Evolutionary conservation across 768 basidiomycete genomes (phyloP).

Genomic region (Amanita brunnescens): DNA sequence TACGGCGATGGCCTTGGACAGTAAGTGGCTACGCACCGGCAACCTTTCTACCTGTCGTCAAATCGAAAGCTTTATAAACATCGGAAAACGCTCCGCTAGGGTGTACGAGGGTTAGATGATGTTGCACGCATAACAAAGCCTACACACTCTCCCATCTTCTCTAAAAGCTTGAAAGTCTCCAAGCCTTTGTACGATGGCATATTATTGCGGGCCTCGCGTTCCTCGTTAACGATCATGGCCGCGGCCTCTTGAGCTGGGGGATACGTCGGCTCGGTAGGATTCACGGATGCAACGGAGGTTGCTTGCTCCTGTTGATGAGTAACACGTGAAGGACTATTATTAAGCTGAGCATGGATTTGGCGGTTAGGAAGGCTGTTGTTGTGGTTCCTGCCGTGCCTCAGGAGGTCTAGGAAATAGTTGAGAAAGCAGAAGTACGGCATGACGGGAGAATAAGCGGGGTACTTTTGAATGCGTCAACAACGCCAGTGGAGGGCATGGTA

Average conservation of each 20-base stretch:
- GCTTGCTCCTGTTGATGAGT: slow-evolving; percentile 26
- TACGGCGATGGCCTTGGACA: slow-evolving; percentile 9
- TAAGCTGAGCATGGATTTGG: slow-evolving; percentile 9
- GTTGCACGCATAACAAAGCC: slow-evolving; percentile 9
- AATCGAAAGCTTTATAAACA: slow-evolving; percentile 88
- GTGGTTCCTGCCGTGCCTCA: slow-evolving; percentile 73
- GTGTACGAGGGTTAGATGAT: slow-evolving; percentile 13
- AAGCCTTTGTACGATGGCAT: slow-evolving; percentile 86
- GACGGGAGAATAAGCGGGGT: slow-evolving; percentile 13
- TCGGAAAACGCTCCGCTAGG: slow-evolving; percentile 93
- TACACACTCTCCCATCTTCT: slow-evolving; percentile 93
- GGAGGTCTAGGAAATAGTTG: slow-evolving; percentile 47
- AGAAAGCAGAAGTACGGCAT: slow-evolving; percentile 9
- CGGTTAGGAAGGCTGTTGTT: slow-evolving; percentile 22
- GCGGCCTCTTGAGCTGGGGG: slow-evolving; percentile 35
- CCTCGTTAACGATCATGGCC: slow-evolving; percentile 68
- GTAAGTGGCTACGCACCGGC: slow-evolving; percentile 50
- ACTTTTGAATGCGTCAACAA: slow-evolving; percentile 90
- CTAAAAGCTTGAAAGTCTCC: slow-evolving; percentile 65
- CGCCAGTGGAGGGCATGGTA: slow-evolving; percentile 47
- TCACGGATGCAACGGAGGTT: slow-evolving; percentile 12
- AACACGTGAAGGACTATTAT: slow-evolving; percentile 18
- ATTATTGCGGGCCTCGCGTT: slow-evolving; percentile 60
- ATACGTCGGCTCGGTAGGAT: slow-evolving; percentile 15
- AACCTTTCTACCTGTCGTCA: slow-evolving; percentile 64